Evolutionary conservation across 306 rosid species (phyloP).

Genomic region (Trifolium fragiferum): DNA sequence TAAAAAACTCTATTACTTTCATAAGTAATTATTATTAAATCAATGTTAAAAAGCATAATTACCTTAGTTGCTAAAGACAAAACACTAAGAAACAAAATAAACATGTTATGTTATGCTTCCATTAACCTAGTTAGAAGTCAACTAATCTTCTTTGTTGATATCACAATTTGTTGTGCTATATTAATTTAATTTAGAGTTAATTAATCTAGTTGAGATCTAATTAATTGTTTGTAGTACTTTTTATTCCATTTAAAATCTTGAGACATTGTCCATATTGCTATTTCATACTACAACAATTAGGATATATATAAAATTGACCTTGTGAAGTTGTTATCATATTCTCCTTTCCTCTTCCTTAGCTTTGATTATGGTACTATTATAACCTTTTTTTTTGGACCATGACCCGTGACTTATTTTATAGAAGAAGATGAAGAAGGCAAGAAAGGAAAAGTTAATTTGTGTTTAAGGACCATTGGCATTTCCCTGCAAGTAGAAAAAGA

Average conservation of each 20-base stretch:
- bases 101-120: constrained; percentile 38
- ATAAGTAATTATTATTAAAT: constrained; percentile 33
- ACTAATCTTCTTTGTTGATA: constrained; percentile 34
- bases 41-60: constrained; percentile 39
- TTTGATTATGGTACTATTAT: constrained; percentile 34
- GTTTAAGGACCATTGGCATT: constrained; percentile 49
- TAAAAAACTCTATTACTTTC: constrained; percentile 26
- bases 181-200: constrained; percentile 35
- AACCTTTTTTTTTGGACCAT: constrained; percentile 43
- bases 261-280: constrained; percentile 35
- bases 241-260: constrained; percentile 33
- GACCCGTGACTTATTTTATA: constrained; percentile 44
- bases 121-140: constrained; percentile 45
- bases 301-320: constrained; percentile 45
- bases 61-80: constrained; percentile 38
- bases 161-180: constrained; percentile 40
- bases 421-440: constrained; percentile 42
- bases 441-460: constrained; percentile 38
- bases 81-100: constrained; percentile 39
- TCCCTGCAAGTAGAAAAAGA: constrained; percentile 34
- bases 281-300: constrained; percentile 39
- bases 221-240: neutral
- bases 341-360: constrained; percentile 11
- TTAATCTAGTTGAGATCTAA: constrained; percentile 15
- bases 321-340: constrained; percentile 37